Evolutionary conservation across 441 rosid species (phyloP), one percentile per base, ranked within the genome.

Genomic region (Melastoma candidum): DNA sequence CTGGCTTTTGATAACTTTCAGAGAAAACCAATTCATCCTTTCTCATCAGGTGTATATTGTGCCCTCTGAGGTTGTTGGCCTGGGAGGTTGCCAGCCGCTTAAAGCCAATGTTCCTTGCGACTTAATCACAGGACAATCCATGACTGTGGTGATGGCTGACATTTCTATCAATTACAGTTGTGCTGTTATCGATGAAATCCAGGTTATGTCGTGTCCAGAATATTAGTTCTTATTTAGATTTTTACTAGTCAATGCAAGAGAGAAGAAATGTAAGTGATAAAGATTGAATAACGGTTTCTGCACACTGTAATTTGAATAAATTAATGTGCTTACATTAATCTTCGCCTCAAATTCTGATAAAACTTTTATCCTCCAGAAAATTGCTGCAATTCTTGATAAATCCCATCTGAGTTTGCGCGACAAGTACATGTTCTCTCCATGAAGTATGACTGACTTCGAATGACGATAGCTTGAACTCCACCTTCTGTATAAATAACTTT

Each of bases 101-200:
- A 76, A 90, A 90, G 82, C 81, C 54, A 82, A 76, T 12, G 90
- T 92, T 66, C 90, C 90, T 8, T 92, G 96, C 73, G 88, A 85
- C 76, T 69, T 92, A 68, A 74, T 90, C 36, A 90, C 96, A 0
- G 96, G 98, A 56, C 96, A 92, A 70, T 82, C 98, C 56, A 92
- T 82, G 58, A 90, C 95, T 4, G 98, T 87, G 64, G 96, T 87
- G 77, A 90, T 90, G 96, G 96, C 87, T 43, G 95, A 90, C 75
- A 79, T 85, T 14, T 56, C 60, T 2, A n/a, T 66, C 88, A 6
- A 71, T 51, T 84, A 78, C 24, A 74, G 73, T 22, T 90, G 97
- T 71, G 97, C 97, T 36, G 64, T 90, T 68, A 73, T 90, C 50
- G 98, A 90, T 27, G 96, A 90, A 77, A 87, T 90, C 67, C 96